Conservation (phyloP, 2,329 filamentous ascomycete genomes). For the Diaporthe humulicola region DNA sequence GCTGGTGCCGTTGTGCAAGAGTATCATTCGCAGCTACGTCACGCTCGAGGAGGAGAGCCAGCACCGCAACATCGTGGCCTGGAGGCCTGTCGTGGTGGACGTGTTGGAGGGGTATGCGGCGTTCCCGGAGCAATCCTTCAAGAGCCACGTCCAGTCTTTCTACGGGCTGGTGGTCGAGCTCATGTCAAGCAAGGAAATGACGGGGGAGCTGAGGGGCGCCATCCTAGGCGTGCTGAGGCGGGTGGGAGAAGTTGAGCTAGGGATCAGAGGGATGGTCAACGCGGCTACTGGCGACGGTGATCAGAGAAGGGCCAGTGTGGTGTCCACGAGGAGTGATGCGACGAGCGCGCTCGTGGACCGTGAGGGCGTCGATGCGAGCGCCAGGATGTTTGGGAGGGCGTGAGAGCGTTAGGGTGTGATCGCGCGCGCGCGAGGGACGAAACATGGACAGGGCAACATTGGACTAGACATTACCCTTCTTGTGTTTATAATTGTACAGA, state of each 20-base stretch:
- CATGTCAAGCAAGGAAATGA: slow-evolving; percentile 81
- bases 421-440: slow-evolving; percentile 39
- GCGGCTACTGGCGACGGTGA: slow-evolving; percentile 41
- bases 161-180: slow-evolving; percentile 89
- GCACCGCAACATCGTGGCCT: slow-evolving; percentile 96
- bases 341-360: slow-evolving; percentile 40
- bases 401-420: slow-evolving; percentile 37
- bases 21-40: slow-evolving; percentile 90
- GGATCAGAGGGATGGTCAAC: slow-evolving; percentile 64
- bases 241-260: slow-evolving; percentile 82
- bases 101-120: slow-evolving; percentile 92
- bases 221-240: slow-evolving; percentile 83
- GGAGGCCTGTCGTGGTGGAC: slow-evolving; percentile 96
- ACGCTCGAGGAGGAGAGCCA: slow-evolving; percentile 94
- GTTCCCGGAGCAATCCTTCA: slow-evolving; percentile 86
- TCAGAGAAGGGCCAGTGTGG: slow-evolving; percentile 56
- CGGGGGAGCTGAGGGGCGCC: slow-evolving; percentile 80
- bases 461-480: slow-evolving; percentile 26
- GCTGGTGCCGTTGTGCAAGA: slow-evolving; percentile 92
- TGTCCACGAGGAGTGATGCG: slow-evolving; percentile 46
- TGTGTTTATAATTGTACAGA: slow-evolving; percentile 30
- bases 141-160: slow-evolving; percentile 83
- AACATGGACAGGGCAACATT: slow-evolving; percentile 46
- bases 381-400: slow-evolving; percentile 26
- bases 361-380: slow-evolving; percentile 47